Evolutionary conservation across 2,329 filamentous ascomycete species (phyloP), one percentile per base, ranked within the genome.

Genomic region (Paraphoma chrysanthemicola): DNA sequence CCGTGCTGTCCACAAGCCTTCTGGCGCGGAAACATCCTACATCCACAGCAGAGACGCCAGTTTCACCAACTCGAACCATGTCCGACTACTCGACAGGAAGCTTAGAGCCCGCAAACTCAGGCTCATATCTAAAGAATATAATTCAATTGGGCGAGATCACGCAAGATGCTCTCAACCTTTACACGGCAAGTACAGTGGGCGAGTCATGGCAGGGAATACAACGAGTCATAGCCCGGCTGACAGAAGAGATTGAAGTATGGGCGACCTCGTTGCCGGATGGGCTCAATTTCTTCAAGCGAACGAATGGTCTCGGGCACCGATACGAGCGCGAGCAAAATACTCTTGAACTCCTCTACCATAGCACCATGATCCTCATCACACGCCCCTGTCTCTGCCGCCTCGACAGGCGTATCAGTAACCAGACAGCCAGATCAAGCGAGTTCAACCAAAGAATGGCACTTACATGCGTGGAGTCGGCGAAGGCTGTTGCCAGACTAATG

Each of bases 371-470:
- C 6, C 63, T 80, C 5, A 71, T 75, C 38, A 77, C 67, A 29
- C 73, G 75, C 9, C 77, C 77, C n/a, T 78, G 73, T 53, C 61
- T 80, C 5, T 79, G 77, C 46, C 63, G 71, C 31, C 50, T 76
- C 17, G 73, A 78, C 29, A 52, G 64, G 6, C 67, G 67, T 5
- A 74, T 76, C 17, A 46, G 60, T 5, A 63, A 69, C 28, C 75
- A 77, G 51, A 67, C 70, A 1, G 51, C 62, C 28, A 44, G 48
- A 18, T 77, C 72, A 2, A 67, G 63, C 28, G 60, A 65, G 6
- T 72, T 78, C 56, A 75, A 78, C 48, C 57, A 59, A 12, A 67
- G 62, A 23, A 69, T 60, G 11, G 77, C 77, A 29, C 45, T 56
- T 5, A 57, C 64, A 7, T 79, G 77, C 54, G 60, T 79, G 6